Evolutionary conservation across 306 rosid genomes (phyloP).

Genomic region (Glycyrrhiza uralensis): DNA sequence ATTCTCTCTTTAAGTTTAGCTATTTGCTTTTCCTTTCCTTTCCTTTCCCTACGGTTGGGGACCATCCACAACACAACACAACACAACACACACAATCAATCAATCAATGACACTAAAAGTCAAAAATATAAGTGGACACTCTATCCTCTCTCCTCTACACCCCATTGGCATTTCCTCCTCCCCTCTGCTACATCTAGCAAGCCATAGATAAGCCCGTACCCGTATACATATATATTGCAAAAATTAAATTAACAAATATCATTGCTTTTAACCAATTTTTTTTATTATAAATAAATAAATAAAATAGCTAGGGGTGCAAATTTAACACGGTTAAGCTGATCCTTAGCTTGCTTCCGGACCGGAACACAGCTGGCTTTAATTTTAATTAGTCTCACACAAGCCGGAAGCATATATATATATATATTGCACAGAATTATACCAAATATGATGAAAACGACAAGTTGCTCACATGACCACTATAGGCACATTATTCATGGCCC

Average conservation of each 20-base stretch:
- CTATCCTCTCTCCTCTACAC: slow-evolving; percentile 28
- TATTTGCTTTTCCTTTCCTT: slow-evolving; percentile 21
- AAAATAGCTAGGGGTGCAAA: no score
- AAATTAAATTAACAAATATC: no score
- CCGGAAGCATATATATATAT: slow-evolving; percentile 31
- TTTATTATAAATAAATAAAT: no score
- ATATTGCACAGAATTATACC: slow-evolving; percentile 41
- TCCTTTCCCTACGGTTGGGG: slow-evolving; percentile 35
- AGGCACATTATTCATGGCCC: slow-evolving; percentile 64
- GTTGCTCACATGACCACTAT: slow-evolving; percentile 65
- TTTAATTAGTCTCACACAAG: no score
- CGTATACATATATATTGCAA: no score
- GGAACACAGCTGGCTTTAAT: no score
- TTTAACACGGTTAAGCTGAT: no score
- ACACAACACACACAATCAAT: slow-evolving; percentile 45
- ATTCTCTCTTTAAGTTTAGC: slow-evolving; percentile 22
- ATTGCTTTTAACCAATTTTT: no score
- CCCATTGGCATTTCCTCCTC: slow-evolving; percentile 14
- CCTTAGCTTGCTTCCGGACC: no score
- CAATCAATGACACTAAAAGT: slow-evolving; percentile 60
- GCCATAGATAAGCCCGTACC: slow-evolving; percentile 11
- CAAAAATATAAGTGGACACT: slow-evolving; percentile 35
- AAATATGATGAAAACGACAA: slow-evolving; percentile 59
- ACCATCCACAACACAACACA: slow-evolving; percentile 47
- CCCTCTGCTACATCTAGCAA: no score